phyloP scores from a whole-genome alignment of 768 basidiomycete species.

The Favolaschia claudopus region DNA sequence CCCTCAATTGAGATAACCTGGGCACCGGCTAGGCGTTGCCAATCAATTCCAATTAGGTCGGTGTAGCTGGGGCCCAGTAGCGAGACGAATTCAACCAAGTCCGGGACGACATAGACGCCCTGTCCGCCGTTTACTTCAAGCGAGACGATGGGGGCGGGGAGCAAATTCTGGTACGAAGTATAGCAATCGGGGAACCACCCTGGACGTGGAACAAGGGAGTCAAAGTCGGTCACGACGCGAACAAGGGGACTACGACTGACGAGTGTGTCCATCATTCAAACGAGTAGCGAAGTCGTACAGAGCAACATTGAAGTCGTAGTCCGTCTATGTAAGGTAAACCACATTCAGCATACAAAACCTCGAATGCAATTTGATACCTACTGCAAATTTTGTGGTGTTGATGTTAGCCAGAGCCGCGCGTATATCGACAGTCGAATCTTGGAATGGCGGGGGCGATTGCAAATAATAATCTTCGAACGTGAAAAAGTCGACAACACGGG shows the following conservation, averaged over 20 bases:
- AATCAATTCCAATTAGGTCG: conserved; percentile 59
- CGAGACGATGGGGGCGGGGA: conserved; percentile 63
- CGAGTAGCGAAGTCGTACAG: conserved; percentile 62
- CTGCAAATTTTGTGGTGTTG: conserved; percentile 55
- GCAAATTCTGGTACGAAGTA: conserved; percentile 57
- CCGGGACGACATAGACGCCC: conserved; percentile 60
- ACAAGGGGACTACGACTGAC: conserved; percentile 33
- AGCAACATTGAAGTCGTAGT: conserved; percentile 70
- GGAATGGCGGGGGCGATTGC: conserved; percentile 58
- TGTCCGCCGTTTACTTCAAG: conserved; percentile 56
- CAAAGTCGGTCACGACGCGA: conserved; percentile 23
- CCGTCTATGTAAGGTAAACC: conserved; percentile 49
- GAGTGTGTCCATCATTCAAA: conserved; percentile 73
- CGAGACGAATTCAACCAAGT: conserved; percentile 58
- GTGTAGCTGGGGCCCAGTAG: conserved; percentile 56
- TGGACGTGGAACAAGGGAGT: conserved; percentile 25
- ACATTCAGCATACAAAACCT: not conserved
- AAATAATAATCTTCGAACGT: conserved; percentile 62
- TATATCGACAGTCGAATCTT: conserved; percentile 64
- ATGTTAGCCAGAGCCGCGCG: conserved; percentile 56
- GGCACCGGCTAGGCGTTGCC: conserved; percentile 67
- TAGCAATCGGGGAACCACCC: conserved; percentile 69
- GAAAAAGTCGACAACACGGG: conserved; percentile 59
- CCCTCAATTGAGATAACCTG: conserved; percentile 63
- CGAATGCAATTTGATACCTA: conserved; percentile 30